Conservation (phyloP, 2,329 filamentous ascomycete species). For the Xylaria sp. region DNA sequence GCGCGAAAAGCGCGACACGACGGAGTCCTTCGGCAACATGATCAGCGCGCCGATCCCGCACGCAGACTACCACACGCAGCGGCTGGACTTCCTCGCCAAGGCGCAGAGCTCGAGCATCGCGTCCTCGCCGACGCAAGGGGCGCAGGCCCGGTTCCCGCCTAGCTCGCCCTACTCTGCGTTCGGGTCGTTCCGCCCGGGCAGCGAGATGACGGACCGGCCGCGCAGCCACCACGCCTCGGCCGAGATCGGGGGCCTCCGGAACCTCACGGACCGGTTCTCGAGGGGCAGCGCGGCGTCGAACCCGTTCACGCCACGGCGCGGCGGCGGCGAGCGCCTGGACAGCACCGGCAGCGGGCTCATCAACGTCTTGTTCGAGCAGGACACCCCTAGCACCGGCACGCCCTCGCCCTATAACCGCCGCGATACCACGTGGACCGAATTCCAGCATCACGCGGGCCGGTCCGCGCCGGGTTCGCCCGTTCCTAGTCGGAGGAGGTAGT, state of each 20-base stretch:
- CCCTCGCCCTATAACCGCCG: conserved; percentile 29
- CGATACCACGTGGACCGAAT: conserved; percentile 45
- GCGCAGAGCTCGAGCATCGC: conserved; percentile 40
- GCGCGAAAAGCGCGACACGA: conserved; percentile 29
- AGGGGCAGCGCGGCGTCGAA: not conserved
- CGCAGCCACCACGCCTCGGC: conserved; percentile 48
- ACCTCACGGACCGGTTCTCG: conserved; percentile 41
- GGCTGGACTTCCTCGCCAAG: conserved; percentile 48
- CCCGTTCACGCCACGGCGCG: conserved; percentile 17
- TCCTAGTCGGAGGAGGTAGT: not conserved
- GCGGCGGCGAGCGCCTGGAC: conserved; percentile 25
- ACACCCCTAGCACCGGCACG: conserved; percentile 31
- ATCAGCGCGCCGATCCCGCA: conserved; percentile 48
- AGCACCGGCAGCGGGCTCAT: conserved; percentile 46
- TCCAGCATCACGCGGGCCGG: conserved; percentile 43
- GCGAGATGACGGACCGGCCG: conserved; percentile 41
- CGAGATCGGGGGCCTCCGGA: conserved; percentile 46
- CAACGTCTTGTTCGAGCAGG: conserved; percentile 45
- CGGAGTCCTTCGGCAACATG: conserved; percentile 46
- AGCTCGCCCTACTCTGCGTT: conserved; percentile 43
- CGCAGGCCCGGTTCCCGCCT: conserved; percentile 40
- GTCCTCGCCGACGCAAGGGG: conserved; percentile 32
- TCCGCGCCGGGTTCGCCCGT: conserved; percentile 8
- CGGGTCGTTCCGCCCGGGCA: conserved; percentile 38
- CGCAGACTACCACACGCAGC: conserved; percentile 42